Evolutionary conservation across 352 stramenopile genomes (phyloP), one percentile per base, ranked within the genome.

Genomic region (Halophytophthora batemanensis): DNA sequence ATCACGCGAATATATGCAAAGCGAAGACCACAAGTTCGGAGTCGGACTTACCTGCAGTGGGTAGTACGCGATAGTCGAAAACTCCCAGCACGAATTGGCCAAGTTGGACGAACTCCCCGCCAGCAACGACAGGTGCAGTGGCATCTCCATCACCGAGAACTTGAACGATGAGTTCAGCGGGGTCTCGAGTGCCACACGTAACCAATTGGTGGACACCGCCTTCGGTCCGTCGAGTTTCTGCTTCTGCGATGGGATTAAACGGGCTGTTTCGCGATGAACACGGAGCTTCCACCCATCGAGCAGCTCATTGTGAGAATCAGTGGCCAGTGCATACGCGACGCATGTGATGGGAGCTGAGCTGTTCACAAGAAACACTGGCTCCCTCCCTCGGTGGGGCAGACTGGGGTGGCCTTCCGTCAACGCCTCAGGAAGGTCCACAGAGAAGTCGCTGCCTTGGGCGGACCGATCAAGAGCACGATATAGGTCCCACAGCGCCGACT

Each of bases 251-350:
- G 21, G 41, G 46, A 66, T 59, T 4, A 59, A 71, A 22, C 72
- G 50, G 2, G 64, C 53, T 1, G 66, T 58, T 60, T 86, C 69
- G 44, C 53, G 61, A 31, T 90, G 78, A 17, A 92, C 58, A 11
- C 54, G 48, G 13, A 86, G 38, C 25, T 86, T 90, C 78, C 80
- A 88, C 15, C 65, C 69, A 19, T 74, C 64, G 18, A 92, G 35
- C 23, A 90, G 71, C 22, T 90, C 71, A 48, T 90, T 77, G 33
- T 96, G 93, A 40, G 97, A 85, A 49, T 86, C 75, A 7, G 94
- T 98, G 6, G 88, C 86, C 39, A 99, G 76, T 17, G 95, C 95
- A 59, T 98, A 98, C 17, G 96, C 94, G 56, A 98, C 96, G 10
- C 88, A 95, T 19, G 95, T 98, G 40, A 96, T 96, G 1, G 91